phyloP scores from a whole-genome alignment of 2,329 filamentous ascomycete genomes.

The Neobulgaria alba region DNA sequence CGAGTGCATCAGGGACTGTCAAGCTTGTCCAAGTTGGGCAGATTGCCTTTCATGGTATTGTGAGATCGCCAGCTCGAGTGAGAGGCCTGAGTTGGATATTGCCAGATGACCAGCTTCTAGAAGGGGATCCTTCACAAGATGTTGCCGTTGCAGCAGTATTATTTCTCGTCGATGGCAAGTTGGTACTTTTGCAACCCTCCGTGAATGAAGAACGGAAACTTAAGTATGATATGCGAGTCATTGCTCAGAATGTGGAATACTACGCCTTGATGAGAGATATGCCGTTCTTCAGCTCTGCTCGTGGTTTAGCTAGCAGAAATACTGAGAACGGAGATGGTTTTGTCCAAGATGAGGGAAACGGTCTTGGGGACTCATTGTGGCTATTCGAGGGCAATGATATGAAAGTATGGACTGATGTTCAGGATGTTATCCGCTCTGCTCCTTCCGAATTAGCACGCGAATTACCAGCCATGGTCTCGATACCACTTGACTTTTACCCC shows the following conservation, averaged over 20 bases:
- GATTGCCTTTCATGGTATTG: conserved; percentile 94
- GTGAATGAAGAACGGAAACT: conserved; percentile 73
- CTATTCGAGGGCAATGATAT: conserved; percentile 83
- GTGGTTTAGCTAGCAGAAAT: conserved; percentile 2
- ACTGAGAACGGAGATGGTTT: conserved; percentile 12
- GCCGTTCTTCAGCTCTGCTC: conserved; percentile 30
- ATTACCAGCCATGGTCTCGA: conserved; percentile 63
- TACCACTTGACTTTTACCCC: conserved; percentile 92
- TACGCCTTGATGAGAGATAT: conserved; percentile 87
- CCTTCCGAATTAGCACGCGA: conserved; percentile 59
- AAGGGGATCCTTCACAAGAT: conserved; percentile 92
- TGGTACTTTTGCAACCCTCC: conserved; percentile 84
- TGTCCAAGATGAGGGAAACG: conserved; percentile 20
- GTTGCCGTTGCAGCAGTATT: conserved; percentile 88
- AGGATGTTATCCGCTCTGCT: conserved; percentile 69
- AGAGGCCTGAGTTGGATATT: conserved; percentile 92
- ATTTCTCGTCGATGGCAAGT: conserved; percentile 94
- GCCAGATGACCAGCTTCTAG: conserved; percentile 77
- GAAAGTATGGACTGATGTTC: conserved; percentile 81
- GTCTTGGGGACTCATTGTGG: conserved; percentile 81
- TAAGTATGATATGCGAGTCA: conserved; percentile 97
- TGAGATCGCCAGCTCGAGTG: conserved; percentile 84
- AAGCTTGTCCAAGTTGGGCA: conserved; percentile 90
- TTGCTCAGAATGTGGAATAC: conserved; percentile 93
- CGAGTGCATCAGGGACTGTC: conserved; percentile 57